Evolutionary conservation across 108 stramenopile species (phyloP), one percentile per base, ranked within the genome.

Genomic region (Heterococcus sp.): DNA sequence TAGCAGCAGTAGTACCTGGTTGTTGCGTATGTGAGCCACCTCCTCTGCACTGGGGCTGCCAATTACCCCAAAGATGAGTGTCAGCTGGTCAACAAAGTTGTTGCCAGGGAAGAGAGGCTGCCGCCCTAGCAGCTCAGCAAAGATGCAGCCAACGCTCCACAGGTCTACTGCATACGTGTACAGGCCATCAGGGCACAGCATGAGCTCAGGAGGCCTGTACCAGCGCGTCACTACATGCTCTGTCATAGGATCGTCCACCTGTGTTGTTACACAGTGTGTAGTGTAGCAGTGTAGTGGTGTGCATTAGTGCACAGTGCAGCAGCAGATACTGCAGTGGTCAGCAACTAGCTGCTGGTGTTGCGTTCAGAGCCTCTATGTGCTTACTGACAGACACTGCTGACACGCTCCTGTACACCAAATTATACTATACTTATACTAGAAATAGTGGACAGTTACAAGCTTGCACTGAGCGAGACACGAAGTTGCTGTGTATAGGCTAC

Each of bases 131-230:
- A 97, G 85, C 86, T 98, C 98, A 0, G 95, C 97, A 86, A 98
- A 95, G 69, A 98, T 96, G 74, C 98, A 99, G 1, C 98, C 96
- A 31, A 96, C 75, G 68, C 86, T 85, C 91, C 91, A 91, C 38
- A 90, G 35, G 87, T 91, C 91, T 65, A 91, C 90, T 67, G 88
- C 87, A 86, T 86, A 86, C 1, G 78, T 78, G 75, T 91, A 91
- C 32, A 87, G 35, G 8, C 90, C 90, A 72, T 91, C 90, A 32
- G 91, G 89, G 58, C 75, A 85, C 33, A 88, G 74, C 90, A 90
- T 90, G 30, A 90, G 86, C 75, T 90, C 90, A 1, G 90, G 90
- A 1, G 89, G 85, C 30, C 91, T 87, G 77, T 91, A 91, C 91
- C 91, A 91, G 27, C 91, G 84, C 3, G 91, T 91, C 0, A 91